Evolutionary conservation across 75 land plant species (phyloP).

Genomic region (Adiantum capillusveneris): DNA sequence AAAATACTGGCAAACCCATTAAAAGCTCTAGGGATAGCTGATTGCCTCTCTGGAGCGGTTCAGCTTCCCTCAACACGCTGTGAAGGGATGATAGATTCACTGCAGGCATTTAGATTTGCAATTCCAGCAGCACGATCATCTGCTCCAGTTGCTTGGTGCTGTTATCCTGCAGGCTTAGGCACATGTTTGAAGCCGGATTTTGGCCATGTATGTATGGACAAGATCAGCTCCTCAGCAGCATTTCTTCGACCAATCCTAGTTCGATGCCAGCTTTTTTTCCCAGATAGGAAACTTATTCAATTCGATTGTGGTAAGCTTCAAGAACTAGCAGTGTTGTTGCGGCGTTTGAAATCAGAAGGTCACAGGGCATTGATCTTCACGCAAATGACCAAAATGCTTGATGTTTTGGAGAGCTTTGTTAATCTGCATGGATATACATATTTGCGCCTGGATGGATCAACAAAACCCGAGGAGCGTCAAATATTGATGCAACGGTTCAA

Average conservation of each 20-base stretch:
- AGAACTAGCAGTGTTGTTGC: constrained; percentile 71
- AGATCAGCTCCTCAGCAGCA: constrained; percentile 36
- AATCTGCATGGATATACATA: constrained; percentile 97
- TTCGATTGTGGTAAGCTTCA: constrained; percentile 99
- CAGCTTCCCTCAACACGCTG: constrained; percentile 67
- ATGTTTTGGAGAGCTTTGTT: constrained; percentile 89
- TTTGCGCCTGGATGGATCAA: constrained; percentile 98
- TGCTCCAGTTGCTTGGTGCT: constrained; percentile 80
- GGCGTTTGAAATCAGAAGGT: constrained; percentile 82
- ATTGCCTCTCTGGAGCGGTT: constrained; percentile 59
- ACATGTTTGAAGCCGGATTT: constrained; percentile 31
- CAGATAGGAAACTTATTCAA: constrained; percentile 92
- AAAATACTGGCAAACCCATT: constrained; percentile 35
- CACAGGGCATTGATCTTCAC: constrained; percentile 97
- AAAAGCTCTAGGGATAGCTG: constrained; percentile 41
- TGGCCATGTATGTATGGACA: constrained; percentile 26
- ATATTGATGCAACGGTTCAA: constrained; percentile 98
- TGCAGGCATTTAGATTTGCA: constrained; percentile 83
- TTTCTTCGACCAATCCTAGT: constrained; percentile 87
- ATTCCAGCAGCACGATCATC: constrained; percentile 96
- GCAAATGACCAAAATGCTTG: constrained; percentile 99
- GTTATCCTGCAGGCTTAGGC: constrained; percentile 25
- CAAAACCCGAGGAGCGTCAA: constrained; percentile 96
- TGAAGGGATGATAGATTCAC: constrained; percentile 44
- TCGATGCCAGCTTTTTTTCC: constrained; percentile 85